Evolutionary conservation across 1,139 yeast genomes (phyloP), one percentile per base, ranked within the genome.

Genomic region (Yamadazyma conglobata): DNA sequence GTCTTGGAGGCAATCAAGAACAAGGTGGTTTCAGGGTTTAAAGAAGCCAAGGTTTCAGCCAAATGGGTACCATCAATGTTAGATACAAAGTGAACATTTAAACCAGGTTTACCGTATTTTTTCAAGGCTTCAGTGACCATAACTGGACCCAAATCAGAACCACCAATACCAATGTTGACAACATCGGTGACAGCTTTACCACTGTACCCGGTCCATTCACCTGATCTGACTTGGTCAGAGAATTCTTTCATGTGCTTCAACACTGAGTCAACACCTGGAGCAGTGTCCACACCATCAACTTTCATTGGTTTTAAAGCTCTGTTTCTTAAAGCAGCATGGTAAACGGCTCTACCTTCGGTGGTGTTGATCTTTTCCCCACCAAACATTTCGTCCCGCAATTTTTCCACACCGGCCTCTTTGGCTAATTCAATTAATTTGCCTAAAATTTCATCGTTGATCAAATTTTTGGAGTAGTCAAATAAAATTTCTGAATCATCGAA

Each of bases 91-190:
- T 91, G 95, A 33, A 77, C 95, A 42, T 70, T 64, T 50, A 91
- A 71, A 39, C 79, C 84, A 41, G 80, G 79, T 52, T 81, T 72
- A 42, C 89, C 70, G 64, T 91, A 91, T 44, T 85, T 80, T 72
- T 89, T 91, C 58, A 91, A 77, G 22, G 98, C 96, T 68, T 91
- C 97, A 38, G 96, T 88, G 48, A 91, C 97, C 98, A 91, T 91
- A 35, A 91, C 97, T 30, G 98, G 98, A 50, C 98, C 98, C 53
- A 91, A 76, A 62, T 91, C 98, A 18, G 97, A 88, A 47, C 98
- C 98, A 56, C 98, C 98, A 57, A 91, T 91, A 64, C 98, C 98
- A 53, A 91, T 86, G 73, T 91, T 91, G 54, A 91, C 97, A 38
- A 91, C 80, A 55, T 88, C 95, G 48, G 93, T 84, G 62, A 91